These are phyloP conservation scores for Cutaneotrichosporon sp. DNA, from an alignment of 1,284 basidiomycete genomes.

Conservation along the genomic window DNA sequence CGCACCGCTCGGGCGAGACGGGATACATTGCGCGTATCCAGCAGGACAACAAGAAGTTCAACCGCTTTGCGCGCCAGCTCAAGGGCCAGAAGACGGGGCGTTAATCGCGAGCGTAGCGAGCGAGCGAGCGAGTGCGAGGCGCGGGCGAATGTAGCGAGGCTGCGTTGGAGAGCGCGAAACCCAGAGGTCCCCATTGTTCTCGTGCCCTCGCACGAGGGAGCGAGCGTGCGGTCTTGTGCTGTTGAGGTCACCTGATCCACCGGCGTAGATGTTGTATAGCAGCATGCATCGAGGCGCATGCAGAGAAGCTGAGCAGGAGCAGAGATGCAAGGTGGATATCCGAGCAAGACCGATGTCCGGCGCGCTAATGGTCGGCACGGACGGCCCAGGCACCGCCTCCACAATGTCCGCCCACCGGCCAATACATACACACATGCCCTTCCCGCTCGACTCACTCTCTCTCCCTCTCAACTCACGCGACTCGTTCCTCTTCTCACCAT, in stretches of 20 bases:
- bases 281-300: conserved; percentile 5
- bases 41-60: conserved; percentile 50
- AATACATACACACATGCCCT: background rate
- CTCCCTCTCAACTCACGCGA: background rate
- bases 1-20: conserved; percentile 40
- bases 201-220: too few relatives aligned
- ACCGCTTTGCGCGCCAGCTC: conserved; percentile 49
- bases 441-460: background rate
- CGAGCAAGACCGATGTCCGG: too few relatives aligned
- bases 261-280: conserved; percentile 14
- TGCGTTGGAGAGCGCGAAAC: too few relatives aligned
- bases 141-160: background rate
- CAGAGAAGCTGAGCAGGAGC: too few relatives aligned
- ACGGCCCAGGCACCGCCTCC: background rate
- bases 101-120: background rate
- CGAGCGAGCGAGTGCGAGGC: background rate
- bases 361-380: background rate
- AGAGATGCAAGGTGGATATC: background rate
- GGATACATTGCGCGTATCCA: conserved; percentile 45
- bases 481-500: background rate
- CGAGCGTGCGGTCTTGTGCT: too few relatives aligned
- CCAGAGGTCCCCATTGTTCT: too few relatives aligned
- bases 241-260: background rate
- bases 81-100: conserved; percentile 17
- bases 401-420: background rate